A percentile compares a stretch with the other conserved stretches of the same genome.
These are phyloP conservation scores for Spathaspora sp. DNA, from an alignment of 805 yeast genomes.

Conservation along the genomic window DNA sequence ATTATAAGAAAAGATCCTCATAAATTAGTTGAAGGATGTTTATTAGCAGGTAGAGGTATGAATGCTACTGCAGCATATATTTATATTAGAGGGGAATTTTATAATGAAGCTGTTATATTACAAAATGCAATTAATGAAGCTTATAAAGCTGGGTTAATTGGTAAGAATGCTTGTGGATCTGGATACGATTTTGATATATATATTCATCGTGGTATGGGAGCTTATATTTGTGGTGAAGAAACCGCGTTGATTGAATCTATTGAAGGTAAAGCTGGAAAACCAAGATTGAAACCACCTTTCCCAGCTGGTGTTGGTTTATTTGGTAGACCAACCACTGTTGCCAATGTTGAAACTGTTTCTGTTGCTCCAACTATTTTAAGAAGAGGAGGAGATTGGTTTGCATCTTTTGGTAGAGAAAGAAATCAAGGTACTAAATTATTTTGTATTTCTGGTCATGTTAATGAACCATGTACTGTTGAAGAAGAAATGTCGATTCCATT, in stretches of 20 bases:
- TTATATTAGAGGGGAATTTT: conserved; percentile 87
- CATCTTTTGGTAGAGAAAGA: conserved; percentile 78
- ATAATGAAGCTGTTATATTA: conserved; percentile 69
- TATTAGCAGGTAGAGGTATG: conserved; percentile 87
- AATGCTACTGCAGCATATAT: conserved; percentile 91
- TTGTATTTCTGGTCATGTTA: conserved; percentile 88
- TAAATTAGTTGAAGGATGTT: conserved; percentile 88
- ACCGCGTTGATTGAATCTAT: conserved; percentile 84
- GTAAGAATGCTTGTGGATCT: conserved; percentile 83
- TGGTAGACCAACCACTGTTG: conserved; percentile 88
- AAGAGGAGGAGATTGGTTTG: conserved; percentile 88
- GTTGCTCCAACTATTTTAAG: conserved; percentile 88
- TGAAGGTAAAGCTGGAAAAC: conserved; percentile 93
- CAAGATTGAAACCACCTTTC: conserved; percentile 91
- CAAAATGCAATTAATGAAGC: conserved; percentile 88
- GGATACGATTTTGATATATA: conserved; percentile 82
- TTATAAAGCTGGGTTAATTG: conserved; percentile 73
- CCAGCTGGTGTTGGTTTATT: conserved; percentile 92
- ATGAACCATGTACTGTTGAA: conserved; percentile 89
- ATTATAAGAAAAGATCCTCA: conserved; percentile 90
- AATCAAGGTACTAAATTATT: conserved; percentile 79
- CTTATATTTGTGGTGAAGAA: conserved; percentile 90
- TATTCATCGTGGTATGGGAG: conserved; percentile 92
- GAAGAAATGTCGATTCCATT: conserved; percentile 92
- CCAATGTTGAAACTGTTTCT: conserved; percentile 88